A percentile compares a stretch with the other conserved stretches of the same genome.
phyloP scores from a whole-genome alignment of 768 basidiomycete species.

The Multifurca ochricompacta region DNA sequence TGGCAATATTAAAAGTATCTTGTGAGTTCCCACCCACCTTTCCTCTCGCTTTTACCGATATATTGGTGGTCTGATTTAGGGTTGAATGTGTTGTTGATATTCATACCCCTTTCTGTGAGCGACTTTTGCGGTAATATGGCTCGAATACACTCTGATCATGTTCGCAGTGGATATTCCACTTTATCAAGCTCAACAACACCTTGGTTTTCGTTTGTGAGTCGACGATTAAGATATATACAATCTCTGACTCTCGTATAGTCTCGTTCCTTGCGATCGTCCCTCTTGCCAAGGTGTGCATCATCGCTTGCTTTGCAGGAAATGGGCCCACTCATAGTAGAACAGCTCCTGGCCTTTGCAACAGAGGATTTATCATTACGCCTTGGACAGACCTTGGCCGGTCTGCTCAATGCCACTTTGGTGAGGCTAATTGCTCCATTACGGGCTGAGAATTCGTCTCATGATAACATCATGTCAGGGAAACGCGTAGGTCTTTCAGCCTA shows the following conservation, averaged over 20 bases:
- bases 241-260: slow-evolving; percentile 32
- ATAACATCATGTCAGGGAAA: slow-evolving; percentile 22
- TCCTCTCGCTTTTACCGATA: background rate
- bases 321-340: slow-evolving; percentile 2
- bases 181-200: slow-evolving; percentile 44
- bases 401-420: slow-evolving; percentile 80
- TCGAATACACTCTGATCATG: slow-evolving; percentile 1
- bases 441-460: background rate
- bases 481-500: slow-evolving; percentile 21
- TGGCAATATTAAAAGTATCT: slow-evolving; percentile 46
- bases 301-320: background rate
- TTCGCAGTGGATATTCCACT: slow-evolving; percentile 65
- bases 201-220: slow-evolving; percentile 67
- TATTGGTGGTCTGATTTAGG: slow-evolving; percentile 32
- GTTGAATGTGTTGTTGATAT: slow-evolving; percentile 63
- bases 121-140: background rate
- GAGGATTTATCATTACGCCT: slow-evolving; percentile 78
- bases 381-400: slow-evolving; percentile 75
- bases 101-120: slow-evolving; percentile 62
- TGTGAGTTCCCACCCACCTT: slow-evolving; percentile 35
- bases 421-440: slow-evolving; percentile 8
- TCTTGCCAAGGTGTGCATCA: slow-evolving; percentile 56
- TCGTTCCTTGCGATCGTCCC: slow-evolving; percentile 80
- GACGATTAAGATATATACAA: background rate
- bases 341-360: slow-evolving; percentile 79